phyloP scores from a whole-genome alignment of 73 alveolate genomes.

The Tetrahymena malaccensis region DNA sequence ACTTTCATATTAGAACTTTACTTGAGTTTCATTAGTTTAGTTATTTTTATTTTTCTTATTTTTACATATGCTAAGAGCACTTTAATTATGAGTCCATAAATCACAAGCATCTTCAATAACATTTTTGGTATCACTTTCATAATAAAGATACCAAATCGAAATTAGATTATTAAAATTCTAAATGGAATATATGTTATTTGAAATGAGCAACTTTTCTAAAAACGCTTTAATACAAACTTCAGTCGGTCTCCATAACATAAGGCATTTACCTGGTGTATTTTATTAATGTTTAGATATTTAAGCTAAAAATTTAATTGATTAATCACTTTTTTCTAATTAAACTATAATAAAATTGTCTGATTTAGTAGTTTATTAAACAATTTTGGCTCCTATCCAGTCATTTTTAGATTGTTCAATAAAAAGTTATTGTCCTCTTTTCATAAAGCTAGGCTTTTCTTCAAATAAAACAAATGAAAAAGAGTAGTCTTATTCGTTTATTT shows the following conservation, averaged over 20 bases:
- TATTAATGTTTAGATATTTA: neutral
- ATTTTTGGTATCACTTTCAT: neutral
- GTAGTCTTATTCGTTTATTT: too few species aligned
- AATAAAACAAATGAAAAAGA: neutral
- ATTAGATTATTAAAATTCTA: too few species aligned
- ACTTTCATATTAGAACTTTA: neutral
- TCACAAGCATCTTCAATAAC: neutral
- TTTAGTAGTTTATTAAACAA: neutral
- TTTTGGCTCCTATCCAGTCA: neutral
- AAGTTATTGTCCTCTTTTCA: neutral
- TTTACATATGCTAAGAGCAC: neutral
- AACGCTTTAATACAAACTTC: neutral
- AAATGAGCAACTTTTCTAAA: neutral
- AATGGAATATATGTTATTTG: neutral
- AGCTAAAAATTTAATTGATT: neutral
- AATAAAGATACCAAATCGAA: neutral
- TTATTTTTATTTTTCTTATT: too few species aligned
- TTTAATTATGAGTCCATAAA: neutral
- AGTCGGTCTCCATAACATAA: neutral
- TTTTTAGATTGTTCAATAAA: neutral
- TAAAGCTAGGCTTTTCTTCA: neutral
- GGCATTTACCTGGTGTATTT: neutral
- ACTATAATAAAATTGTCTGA: neutral
- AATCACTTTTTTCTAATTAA: neutral
- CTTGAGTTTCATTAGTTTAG: neutral